Evolutionary conservation across 2,329 filamentous ascomycete species (phyloP).

Genomic region (Rhexocercosporidium sp.): DNA sequence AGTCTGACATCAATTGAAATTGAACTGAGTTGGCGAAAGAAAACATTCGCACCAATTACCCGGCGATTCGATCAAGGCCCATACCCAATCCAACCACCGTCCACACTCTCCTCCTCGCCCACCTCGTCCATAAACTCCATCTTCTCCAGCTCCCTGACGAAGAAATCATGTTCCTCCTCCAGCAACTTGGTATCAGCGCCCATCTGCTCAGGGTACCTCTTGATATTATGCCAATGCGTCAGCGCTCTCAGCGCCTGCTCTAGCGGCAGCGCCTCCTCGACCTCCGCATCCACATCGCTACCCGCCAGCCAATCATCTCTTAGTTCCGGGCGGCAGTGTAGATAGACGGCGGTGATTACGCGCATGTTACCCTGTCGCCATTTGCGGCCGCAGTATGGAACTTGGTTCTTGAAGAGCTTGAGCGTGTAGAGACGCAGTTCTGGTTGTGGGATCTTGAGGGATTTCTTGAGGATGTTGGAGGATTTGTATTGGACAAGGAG

Average conservation of each 20-base stretch:
- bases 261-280: constrained; percentile 88
- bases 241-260: constrained; percentile 89
- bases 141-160: constrained; percentile 76
- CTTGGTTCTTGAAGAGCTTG: constrained; percentile 98
- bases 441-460: constrained; percentile 87
- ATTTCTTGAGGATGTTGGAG: constrained; percentile 88
- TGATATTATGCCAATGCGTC: constrained; percentile 93
- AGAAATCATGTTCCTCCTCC: constrained; percentile 80
- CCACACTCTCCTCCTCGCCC: constrained; percentile 46
- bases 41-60: constrained; percentile 5
- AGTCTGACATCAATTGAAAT: background rate
- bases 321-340: constrained; percentile 90
- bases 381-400: constrained; percentile 96
- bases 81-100: constrained; percentile 37
- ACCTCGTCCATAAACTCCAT: constrained; percentile 53
- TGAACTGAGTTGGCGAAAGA: background rate
- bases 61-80: constrained; percentile 7
- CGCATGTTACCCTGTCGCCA: constrained; percentile 99
- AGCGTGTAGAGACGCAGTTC: constrained; percentile 90
- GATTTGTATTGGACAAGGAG: constrained; percentile 96
- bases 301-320: constrained; percentile 95
- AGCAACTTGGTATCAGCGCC: constrained; percentile 57
- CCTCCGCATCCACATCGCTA: constrained; percentile 88
- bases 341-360: constrained; percentile 94
- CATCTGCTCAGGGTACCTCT: constrained; percentile 81